Percentiles rank a stretch among this genome's conserved stretches.
These are phyloP conservation scores for Smithsoniella earleae DNA, from an alignment of 163 green algal species.

Conservation along the genomic window DNA sequence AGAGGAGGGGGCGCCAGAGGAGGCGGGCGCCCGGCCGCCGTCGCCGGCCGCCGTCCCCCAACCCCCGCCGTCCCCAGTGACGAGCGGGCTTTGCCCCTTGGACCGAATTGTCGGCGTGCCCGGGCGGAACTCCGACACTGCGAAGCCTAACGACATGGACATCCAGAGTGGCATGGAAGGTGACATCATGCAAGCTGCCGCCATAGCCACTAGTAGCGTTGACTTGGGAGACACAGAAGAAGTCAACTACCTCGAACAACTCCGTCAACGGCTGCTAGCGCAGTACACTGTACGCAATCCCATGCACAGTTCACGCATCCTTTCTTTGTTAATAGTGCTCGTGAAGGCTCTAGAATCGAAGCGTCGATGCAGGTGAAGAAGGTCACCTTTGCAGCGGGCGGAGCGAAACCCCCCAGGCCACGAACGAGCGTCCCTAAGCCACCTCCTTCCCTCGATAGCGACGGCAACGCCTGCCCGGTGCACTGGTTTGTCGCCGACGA, in stretches of 20 bases:
- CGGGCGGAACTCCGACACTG: too few species aligned
- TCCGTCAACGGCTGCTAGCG: slow-evolving; percentile 11
- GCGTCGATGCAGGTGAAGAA: not conserved
- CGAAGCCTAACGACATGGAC: too few species aligned
- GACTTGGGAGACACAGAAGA: not conserved
- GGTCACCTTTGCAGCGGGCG: not conserved
- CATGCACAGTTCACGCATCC: not conserved
- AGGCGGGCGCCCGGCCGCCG: not conserved
- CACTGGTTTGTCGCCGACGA: slow-evolving; percentile 76
- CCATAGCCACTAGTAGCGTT: not conserved
- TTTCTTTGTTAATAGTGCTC: not conserved
- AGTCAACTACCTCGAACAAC: slow-evolving; percentile 11
- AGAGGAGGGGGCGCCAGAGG: not conserved
- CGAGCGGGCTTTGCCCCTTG: too few species aligned
- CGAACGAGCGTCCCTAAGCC: not conserved
- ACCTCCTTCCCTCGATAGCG: slow-evolving; percentile 3
- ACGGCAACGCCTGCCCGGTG: slow-evolving; percentile 26
- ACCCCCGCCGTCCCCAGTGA: too few species aligned
- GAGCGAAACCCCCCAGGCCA: not conserved
- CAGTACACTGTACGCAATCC: not conserved
- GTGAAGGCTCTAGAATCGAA: not conserved
- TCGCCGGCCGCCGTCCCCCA: not conserved
- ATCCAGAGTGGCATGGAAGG: slow-evolving; percentile 29
- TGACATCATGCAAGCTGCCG: slow-evolving; percentile 21
- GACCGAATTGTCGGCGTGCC: too few species aligned